Evolutionary conservation across 345 rosid species (phyloP).

Genomic region (Pugionium dolabratum): DNA sequence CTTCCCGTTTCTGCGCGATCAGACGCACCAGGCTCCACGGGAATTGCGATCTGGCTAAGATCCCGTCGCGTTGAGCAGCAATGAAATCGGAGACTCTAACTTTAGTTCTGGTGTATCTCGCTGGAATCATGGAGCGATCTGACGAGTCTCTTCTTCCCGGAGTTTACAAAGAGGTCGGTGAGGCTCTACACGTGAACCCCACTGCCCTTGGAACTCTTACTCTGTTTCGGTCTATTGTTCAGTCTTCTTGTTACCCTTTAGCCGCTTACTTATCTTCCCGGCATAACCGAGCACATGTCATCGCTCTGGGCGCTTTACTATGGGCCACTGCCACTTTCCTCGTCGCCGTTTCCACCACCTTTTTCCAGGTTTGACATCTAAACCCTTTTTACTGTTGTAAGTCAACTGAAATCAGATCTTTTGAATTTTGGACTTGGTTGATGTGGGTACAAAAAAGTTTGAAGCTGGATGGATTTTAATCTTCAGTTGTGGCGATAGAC

Average conservation of each 20-base stretch:
- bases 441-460: slow-evolving; percentile 23
- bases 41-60: slow-evolving; percentile 5
- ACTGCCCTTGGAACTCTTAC: slow-evolving; percentile 63
- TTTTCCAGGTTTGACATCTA: slow-evolving; percentile 50
- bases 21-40: background rate
- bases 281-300: slow-evolving; percentile 67
- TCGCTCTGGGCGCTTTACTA: slow-evolving; percentile 68
- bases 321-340: slow-evolving; percentile 73
- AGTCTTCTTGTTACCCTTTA: slow-evolving; percentile 58
- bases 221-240: slow-evolving; percentile 65
- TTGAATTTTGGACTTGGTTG: background rate
- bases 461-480: background rate
- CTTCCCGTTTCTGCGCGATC: background rate
- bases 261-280: slow-evolving; percentile 62
- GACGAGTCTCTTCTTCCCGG: slow-evolving; percentile 71
- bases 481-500: background rate
- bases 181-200: slow-evolving; percentile 57
- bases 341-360: slow-evolving; percentile 62
- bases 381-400: background rate
- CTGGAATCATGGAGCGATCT: slow-evolving; percentile 64
- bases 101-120: slow-evolving; percentile 61
- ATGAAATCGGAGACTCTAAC: slow-evolving; percentile 60
- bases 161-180: slow-evolving; percentile 70
- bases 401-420: slow-evolving; percentile 21
- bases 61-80: background rate